phyloP scores from a whole-genome alignment of 371 early-diverging fungal genomes.

The Blakeslea trispora region DNA sequence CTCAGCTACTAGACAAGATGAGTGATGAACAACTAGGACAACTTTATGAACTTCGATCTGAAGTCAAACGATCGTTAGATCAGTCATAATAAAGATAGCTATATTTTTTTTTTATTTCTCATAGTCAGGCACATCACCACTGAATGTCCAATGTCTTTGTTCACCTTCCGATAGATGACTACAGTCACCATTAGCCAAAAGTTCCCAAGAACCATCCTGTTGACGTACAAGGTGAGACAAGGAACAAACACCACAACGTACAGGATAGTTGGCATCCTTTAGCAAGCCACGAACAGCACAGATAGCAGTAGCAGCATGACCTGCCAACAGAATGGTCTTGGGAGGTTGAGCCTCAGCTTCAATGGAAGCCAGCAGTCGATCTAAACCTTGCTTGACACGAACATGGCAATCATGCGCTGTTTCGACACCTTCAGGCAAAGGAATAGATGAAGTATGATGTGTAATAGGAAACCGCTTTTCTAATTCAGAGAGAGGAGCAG shows the following conservation, averaged over 20 bases:
- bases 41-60: slow-evolving; percentile 62
- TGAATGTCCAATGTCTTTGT: slow-evolving; percentile 42
- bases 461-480: slow-evolving; percentile 31
- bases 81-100: slow-evolving; percentile 19
- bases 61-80: slow-evolving; percentile 51
- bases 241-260: slow-evolving; percentile 32
- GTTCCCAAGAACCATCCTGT: slow-evolving; percentile 27
- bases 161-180: slow-evolving; percentile 34
- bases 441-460: slow-evolving; percentile 23
- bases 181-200: slow-evolving; percentile 27
- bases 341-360: slow-evolving; percentile 23
- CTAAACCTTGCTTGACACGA: slow-evolving; percentile 33
- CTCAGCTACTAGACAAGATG: slow-evolving; percentile 57
- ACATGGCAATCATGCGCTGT: slow-evolving; percentile 31
- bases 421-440: slow-evolving; percentile 28
- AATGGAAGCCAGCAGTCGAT: slow-evolving; percentile 23
- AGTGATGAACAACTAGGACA: slow-evolving; percentile 71
- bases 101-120: slow-evolving; percentile 18
- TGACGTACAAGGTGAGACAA: slow-evolving; percentile 33
- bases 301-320: slow-evolving; percentile 46
- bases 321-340: slow-evolving; percentile 27
- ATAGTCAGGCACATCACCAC: slow-evolving; percentile 45
- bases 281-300: slow-evolving; percentile 37
- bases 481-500: slow-evolving; percentile 27
- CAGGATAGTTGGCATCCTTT: slow-evolving; percentile 24